A percentile compares a stretch with the other conserved stretches of the same genome.
phyloP scores from a whole-genome alignment of 768 basidiomycete species.

The Auricularia heimuer region DNA sequence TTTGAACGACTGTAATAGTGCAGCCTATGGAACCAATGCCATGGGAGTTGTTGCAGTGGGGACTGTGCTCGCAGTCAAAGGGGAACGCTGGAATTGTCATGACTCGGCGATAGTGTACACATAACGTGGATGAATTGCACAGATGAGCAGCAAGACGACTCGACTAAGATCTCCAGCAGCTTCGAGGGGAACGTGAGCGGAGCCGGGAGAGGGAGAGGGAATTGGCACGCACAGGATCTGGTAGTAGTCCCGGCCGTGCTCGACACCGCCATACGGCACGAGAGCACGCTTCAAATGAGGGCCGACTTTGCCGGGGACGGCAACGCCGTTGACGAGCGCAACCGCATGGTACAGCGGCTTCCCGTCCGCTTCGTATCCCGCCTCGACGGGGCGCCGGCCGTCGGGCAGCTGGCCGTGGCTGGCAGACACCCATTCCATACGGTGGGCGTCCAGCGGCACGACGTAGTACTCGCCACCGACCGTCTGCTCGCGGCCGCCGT shows the following conservation, averaged over 20 bases:
- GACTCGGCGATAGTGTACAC: too few relatives aligned
- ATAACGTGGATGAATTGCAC: too few relatives aligned
- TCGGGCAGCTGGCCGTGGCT: conserved; percentile 49
- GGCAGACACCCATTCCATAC: conserved; percentile 69
- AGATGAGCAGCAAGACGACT: too few relatives aligned
- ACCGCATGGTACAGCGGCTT: conserved; percentile 59
- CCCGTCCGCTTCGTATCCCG: conserved; percentile 66
- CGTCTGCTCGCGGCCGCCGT: conserved; percentile 51
- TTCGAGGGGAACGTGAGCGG: too few relatives aligned
- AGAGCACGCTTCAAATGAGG: conserved; percentile 52
- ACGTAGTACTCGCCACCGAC: conserved; percentile 49
- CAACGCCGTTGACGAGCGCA: conserved; percentile 38
- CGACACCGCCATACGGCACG: conserved; percentile 32
- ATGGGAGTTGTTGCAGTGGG: too few relatives aligned
- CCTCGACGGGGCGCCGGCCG: conserved; percentile 53
- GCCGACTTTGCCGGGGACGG: conserved; percentile 64
- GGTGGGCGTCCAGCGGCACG: conserved; percentile 49
- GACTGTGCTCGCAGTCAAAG: too few relatives aligned
- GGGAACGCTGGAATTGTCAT: too few relatives aligned
- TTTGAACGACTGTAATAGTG: too few relatives aligned
- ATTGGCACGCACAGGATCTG: conserved; percentile 30
- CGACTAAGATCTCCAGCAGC: too few relatives aligned
- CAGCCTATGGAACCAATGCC: too few relatives aligned
- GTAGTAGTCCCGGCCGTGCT: conserved; percentile 29
- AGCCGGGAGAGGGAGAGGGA: too few relatives aligned